phyloP scores from a whole-genome alignment of 768 basidiomycete species.

The Nevesoporus exiguus region DNA sequence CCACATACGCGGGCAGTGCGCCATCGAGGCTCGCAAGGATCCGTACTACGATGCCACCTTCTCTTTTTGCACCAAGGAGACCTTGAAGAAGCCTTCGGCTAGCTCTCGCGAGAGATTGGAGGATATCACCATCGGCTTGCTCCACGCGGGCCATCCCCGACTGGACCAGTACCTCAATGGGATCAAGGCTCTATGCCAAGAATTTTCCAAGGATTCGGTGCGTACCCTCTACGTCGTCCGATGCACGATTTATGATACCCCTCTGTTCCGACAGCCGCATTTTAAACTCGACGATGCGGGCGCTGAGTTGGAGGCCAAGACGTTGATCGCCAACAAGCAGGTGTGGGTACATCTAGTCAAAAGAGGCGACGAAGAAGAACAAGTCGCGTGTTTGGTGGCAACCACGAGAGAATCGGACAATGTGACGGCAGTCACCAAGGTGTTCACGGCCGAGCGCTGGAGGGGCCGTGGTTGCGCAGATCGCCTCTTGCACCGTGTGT shows the following conservation, averaged over 20 bases:
- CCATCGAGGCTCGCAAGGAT: slow-evolving; percentile 24
- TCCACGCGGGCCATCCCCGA: too few species aligned
- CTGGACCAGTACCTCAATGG: too few species aligned
- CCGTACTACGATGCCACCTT: slow-evolving; percentile 65
- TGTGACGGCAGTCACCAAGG: too few species aligned
- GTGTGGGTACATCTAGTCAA: slow-evolving; percentile 59
- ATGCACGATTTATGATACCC: background rate
- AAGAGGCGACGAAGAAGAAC: slow-evolving; percentile 15
- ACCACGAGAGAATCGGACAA: too few species aligned
- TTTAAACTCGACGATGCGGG: slow-evolving; percentile 43
- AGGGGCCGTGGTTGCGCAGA: too few species aligned
- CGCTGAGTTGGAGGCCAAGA: slow-evolving; percentile 51
- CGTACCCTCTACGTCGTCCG: slow-evolving; percentile 17
- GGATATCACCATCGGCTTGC: slow-evolving; percentile 23
- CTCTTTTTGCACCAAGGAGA: slow-evolving; percentile 47
- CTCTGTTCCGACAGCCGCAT: slow-evolving; percentile 40
- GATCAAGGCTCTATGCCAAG: slow-evolving; percentile 46
- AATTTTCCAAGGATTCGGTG: slow-evolving; percentile 60
- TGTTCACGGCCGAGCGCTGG: too few species aligned
- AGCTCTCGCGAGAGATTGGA: background rate
- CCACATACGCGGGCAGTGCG: background rate
- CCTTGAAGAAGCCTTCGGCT: slow-evolving; percentile 28
- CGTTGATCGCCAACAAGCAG: slow-evolving; percentile 43
- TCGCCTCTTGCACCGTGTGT: too few species aligned
- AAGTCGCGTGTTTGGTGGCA: slow-evolving; percentile 3